These are phyloP conservation scores for Colletotrichum cordylinicola DNA, from an alignment of 2,329 filamentous ascomycete species.

Conservation along the genomic window DNA sequence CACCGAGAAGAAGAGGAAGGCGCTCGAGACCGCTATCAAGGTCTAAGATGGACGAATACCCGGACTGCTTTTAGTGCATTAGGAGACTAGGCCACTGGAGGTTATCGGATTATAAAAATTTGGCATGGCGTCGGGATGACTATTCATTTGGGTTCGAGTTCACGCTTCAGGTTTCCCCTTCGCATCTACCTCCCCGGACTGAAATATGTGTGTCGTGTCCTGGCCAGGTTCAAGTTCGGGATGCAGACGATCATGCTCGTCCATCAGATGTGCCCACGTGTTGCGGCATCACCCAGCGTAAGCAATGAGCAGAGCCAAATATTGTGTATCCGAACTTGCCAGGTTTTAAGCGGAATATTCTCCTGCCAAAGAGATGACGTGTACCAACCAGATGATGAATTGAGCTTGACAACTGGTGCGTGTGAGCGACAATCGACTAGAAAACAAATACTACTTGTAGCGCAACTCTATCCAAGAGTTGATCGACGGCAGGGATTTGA, in stretches of 20 bases:
- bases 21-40: conserved; percentile 93
- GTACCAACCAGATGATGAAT: not conserved
- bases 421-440: not conserved
- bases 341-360: not conserved
- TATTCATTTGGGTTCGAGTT: conserved; percentile 18
- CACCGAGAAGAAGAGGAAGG: conserved; percentile 89
- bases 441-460: not conserved
- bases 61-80: conserved; percentile 26
- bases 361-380: not conserved
- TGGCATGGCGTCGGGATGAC: conserved; percentile 23
- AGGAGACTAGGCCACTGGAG: conserved; percentile 21
- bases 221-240: not conserved
- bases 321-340: not conserved
- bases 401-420: not conserved
- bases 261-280: not conserved
- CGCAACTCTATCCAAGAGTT: not conserved
- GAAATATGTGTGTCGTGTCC: not conserved
- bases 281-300: not conserved
- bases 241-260: not conserved
- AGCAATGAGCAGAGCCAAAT: not conserved
- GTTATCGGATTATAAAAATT: conserved; percentile 21
- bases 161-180: not conserved
- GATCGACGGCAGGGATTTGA: not conserved
- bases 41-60: conserved; percentile 70
- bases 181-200: not conserved